Evolutionary conservation across 768 basidiomycete genomes (phyloP), one percentile per base, ranked within the genome.

Genomic region (Piloderma croceum): DNA sequence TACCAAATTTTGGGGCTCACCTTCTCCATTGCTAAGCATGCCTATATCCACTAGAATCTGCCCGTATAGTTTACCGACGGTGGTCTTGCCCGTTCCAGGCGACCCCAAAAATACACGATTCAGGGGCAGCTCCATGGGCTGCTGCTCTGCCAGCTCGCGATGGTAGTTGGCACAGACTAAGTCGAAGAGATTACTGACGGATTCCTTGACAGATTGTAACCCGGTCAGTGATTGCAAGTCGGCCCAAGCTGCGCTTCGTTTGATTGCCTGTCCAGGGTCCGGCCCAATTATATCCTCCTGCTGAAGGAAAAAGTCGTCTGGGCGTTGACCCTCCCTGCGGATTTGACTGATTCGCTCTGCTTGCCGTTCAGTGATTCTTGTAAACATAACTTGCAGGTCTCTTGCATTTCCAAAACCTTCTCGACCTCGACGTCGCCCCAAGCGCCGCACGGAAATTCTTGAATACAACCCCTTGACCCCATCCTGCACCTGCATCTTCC

Each of bases 1-100:
- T 24, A 13, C 38, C 19, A 10, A 11, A 31, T 7, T 10, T n/a
- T 24, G 19, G 7, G 18, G 18, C 61, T 47, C 42, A 79, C 82
- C 81, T 74, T 85, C 83, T 7, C 79, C 79, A 31, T 80, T 82
- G 53, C 77, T 81, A n/a, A 85, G 52, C n/a, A 85, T 52, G 4
- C 73, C 71, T 1, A 85, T 53, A 36, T 82, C 79, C 0, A 65
- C 71, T 10, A 85, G 55, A 34, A 83, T 76, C 42, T 71, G 69
- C 1, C 83, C 83, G 46, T 84, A 85, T 4, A 81, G 51, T 48
- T 74, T 76, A 0, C 78, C 81, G 0, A 85, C 81, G 0, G 77
- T 77, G 1, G 82, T 85, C 54, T 84, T 85, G 0, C 82, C 82
- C 0, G 82, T 83, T 3, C 82, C 82, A 5, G 82, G 82, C 9